Evolutionary conservation across 768 basidiomycete genomes (phyloP), one percentile per base, ranked within the genome.

Genomic region (Sistotremastrum suecicum): DNA sequence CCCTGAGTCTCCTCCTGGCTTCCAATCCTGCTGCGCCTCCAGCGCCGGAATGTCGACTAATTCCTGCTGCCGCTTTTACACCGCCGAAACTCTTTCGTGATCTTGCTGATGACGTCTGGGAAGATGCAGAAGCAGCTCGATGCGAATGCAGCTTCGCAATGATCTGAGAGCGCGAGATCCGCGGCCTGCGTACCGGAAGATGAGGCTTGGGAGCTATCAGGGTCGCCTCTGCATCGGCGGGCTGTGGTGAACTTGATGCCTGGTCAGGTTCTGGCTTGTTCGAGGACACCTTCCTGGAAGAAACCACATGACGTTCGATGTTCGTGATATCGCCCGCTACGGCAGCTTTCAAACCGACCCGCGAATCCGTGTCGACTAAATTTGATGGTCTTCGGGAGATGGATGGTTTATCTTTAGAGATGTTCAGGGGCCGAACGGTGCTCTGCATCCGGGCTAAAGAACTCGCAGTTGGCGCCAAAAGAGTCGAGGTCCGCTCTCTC

Each of bases 91-190:
- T 36, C 7, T 28, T 2, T 11, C 29, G 34, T 1, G 43, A 5
- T 5, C 49, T 28, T 37, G 41, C 32, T n/a, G 41, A 41, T 58
- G 48, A 30, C 59, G 42, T 5, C 62, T 52, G 48, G 56, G 60
- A 7, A 58, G 59, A 34, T 41, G 3, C 47, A 28, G 37, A 53
- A 2, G 73, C 72, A 9, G 71, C 74, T 5, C 85, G 75, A 59
- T 87, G 80, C 9, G 80, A 80, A 1, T 79, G 81, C 34, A 87
- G 64, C 53, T 70, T 75, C 0, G 84, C 81, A 39, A 87, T 84
- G 37, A 88, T 82, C 50, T 78, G 80, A 30, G 83, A 83, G 36
- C 86, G 74, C 38, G 85, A 88, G 51, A 88, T 83, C 5, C 83
- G 74, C 3, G 85, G 85, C 56, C 76, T 79, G 47, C 81, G 73